These are phyloP conservation scores for Pseudogymnoascus sp. DNA, from an alignment of 2,329 filamentous ascomycete species.

Conservation along the genomic window DNA sequence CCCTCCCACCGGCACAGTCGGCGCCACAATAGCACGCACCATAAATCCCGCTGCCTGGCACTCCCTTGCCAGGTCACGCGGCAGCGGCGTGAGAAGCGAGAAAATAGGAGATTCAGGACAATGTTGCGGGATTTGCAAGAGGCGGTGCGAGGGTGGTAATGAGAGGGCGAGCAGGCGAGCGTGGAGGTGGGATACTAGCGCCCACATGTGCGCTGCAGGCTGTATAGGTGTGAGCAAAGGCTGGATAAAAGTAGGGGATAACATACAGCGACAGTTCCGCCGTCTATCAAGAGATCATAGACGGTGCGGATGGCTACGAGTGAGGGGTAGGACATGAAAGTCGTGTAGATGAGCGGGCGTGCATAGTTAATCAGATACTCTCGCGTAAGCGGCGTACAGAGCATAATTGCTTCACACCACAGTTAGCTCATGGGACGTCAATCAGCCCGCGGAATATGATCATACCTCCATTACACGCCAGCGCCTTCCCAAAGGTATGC, in stretches of 20 bases:
- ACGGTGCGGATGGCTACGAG: slow-evolving; percentile 50
- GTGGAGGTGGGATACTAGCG: slow-evolving; percentile 6
- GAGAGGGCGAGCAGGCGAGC: slow-evolving; percentile 1
- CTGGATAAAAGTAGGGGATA: not conserved
- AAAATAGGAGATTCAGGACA: slow-evolving; percentile 55
- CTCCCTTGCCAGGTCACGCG: slow-evolving; percentile 48
- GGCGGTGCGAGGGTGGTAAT: not conserved
- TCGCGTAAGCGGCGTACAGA: slow-evolving; percentile 52
- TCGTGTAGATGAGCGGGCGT: slow-evolving; percentile 67
- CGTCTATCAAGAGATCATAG: slow-evolving; percentile 48
- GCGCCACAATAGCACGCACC: slow-evolving; percentile 58
- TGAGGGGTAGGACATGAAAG: slow-evolving; percentile 54
- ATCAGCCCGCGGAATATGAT: slow-evolving; percentile 12
- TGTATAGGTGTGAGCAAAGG: not conserved
- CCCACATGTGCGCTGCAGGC: slow-evolving; percentile 5
- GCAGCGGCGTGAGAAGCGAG: slow-evolving; percentile 48
- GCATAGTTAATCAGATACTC: slow-evolving; percentile 69
- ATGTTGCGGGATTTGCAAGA: slow-evolving; percentile 22
- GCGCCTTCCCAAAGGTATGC: slow-evolving; percentile 60
- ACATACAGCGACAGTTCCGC: slow-evolving; percentile 38
- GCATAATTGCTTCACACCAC: slow-evolving; percentile 43
- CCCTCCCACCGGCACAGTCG: slow-evolving; percentile 55
- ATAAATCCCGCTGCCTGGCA: slow-evolving; percentile 53
- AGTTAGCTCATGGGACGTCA: not conserved
- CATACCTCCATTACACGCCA: slow-evolving; percentile 62